phyloP scores from a whole-genome alignment of 1,284 basidiomycete species.

The Singerocomus inundabilis region DNA sequence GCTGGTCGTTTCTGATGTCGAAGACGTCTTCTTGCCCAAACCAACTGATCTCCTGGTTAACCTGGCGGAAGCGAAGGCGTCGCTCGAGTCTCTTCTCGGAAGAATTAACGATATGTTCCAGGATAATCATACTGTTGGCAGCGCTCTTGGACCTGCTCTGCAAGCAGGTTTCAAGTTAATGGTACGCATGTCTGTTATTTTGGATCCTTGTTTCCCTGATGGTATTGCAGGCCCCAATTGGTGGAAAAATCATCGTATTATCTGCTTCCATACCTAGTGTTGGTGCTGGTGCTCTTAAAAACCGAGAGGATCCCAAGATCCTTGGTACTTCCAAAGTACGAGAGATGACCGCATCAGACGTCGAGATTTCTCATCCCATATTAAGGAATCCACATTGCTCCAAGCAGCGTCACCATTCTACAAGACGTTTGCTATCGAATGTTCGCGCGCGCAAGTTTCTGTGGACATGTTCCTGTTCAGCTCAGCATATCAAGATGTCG shows the following conservation, averaged over 20 bases:
- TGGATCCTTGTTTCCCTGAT: not conserved
- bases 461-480: constrained; percentile 99
- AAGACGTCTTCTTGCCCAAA: constrained; percentile 97
- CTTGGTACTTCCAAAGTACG: constrained; percentile 89
- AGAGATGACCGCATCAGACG: not conserved
- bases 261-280: constrained; percentile 85
- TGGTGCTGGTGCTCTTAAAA: constrained; percentile 92
- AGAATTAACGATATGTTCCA: constrained; percentile 96
- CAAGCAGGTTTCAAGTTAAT: constrained; percentile 97
- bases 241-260: constrained; percentile 94
- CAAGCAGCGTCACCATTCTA: constrained; percentile 93
- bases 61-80: constrained; percentile 79
- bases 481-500: constrained; percentile 92
- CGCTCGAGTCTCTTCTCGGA: constrained; percentile 81
- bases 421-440: constrained; percentile 99
- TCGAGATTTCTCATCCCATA: constrained; percentile 9
- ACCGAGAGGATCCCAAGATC: constrained; percentile 94
- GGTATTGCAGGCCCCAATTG: constrained; percentile 70
- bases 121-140: constrained; percentile 88
- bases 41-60: constrained; percentile 96
- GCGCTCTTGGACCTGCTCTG: constrained; percentile 93
- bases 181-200: constrained; percentile 39
- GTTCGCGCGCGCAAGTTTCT: constrained; percentile 94
- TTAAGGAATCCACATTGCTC: constrained; percentile 80
- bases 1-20: constrained; percentile 96